These are phyloP conservation scores for Moricandia moricandioides DNA, from an alignment of 345 rosid species.

Conservation along the genomic window DNA sequence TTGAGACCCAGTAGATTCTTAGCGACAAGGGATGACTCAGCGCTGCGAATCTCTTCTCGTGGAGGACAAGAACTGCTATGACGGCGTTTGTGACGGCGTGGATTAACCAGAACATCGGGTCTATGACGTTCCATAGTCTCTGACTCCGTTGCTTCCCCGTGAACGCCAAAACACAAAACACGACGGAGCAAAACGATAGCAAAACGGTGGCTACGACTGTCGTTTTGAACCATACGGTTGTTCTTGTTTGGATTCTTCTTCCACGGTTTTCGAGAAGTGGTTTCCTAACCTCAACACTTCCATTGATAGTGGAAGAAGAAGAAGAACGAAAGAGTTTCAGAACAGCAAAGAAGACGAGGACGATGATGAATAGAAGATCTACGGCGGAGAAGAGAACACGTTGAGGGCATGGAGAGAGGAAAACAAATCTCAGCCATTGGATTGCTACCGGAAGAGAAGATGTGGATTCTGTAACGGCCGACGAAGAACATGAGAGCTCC, in stretches of 20 bases:
- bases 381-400: constrained; percentile 56
- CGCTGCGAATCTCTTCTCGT: constrained; percentile 70
- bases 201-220: constrained; percentile 44
- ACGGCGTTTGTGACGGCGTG: constrained; percentile 69
- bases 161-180: constrained; percentile 52
- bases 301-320: constrained; percentile 8
- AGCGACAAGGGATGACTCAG: constrained; percentile 57
- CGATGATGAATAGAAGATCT: constrained; percentile 51
- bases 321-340: constrained; percentile 44
- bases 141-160: constrained; percentile 24
- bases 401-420: constrained; percentile 83
- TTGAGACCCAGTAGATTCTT: constrained; percentile 62
- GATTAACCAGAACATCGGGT: constrained; percentile 60
- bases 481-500: constrained; percentile 59
- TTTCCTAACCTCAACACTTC: constrained; percentile 42
- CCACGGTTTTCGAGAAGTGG: constrained; percentile 48
- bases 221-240: constrained; percentile 57
- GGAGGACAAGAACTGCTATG: constrained; percentile 58
- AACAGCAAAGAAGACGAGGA: constrained; percentile 48
- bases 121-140: constrained; percentile 47
- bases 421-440: constrained; percentile 72
- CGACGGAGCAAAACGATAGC: constrained; percentile 44
- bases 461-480: constrained; percentile 38
- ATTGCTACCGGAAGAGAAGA: constrained; percentile 44
- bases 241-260: constrained; percentile 37